Base-by-base conservation (phyloP, 345 rosid species). In the Mallotus nudiflorus region DNA sequence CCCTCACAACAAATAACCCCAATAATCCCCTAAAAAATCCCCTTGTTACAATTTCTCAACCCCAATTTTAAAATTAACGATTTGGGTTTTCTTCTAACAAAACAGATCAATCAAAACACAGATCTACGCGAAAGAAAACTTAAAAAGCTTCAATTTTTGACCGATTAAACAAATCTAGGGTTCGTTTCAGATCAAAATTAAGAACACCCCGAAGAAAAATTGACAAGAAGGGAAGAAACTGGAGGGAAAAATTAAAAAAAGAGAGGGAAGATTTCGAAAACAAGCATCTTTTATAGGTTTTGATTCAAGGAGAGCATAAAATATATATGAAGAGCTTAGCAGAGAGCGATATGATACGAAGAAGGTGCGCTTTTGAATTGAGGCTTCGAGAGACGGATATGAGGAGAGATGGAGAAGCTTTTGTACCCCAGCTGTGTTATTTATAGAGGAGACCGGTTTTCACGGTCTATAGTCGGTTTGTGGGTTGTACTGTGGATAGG, bases 231-330 rank as follows among this genome's bases (percentile, higher is more conserved):
- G 0, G 5, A 5, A 29, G 28, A 33, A 51, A 58, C 28, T 50
- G 14, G 66, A 4, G 44, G 35, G 20, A 19, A 22, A 28, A 44
- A 25, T 33, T 8, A 12, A 7, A 55, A 19, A 40, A 29, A 48
- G 50, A 44, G 70, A 71, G 80, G 80, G 75, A 76, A 71, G 55
- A 62, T 2, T 76, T 76, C 69, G 68, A 76, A 76, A 71, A 24
- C 11, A 58, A 46, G 48, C 1, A 65, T 65, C 75, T 77, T 77
- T 71, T 77, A 77, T 77, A 77, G 80, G 72, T 73, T 60, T 62
- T 56, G 67, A 53, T 71, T 46, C n/a, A 20, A 68, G 12, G 48
- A 50, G 39, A 67, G 33, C n/a, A n/a, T n/a, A n/a, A n/a, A n/a
- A 59, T n/a, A 33, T 33, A 62, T 28, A 62, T 5, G 45, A 12